A percentile compares a stretch with the other conserved stretches of the same genome.
phyloP scores from a whole-genome alignment of 805 yeast genomes.

The Metschnikowia rubicola region DNA sequence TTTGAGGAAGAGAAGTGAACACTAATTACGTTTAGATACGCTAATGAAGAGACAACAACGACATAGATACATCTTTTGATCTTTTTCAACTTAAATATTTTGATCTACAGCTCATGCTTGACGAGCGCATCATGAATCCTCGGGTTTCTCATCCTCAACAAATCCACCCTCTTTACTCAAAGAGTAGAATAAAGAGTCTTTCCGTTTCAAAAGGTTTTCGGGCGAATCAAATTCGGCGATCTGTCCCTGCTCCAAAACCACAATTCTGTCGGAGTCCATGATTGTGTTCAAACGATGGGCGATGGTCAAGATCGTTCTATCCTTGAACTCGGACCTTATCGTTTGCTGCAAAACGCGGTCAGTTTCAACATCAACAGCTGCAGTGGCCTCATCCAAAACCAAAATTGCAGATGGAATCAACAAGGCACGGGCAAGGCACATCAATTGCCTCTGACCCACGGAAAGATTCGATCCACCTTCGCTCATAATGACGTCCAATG shows the following conservation, averaged over 20 bases:
- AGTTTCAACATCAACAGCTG: constrained; percentile 85
- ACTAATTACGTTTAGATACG: constrained; percentile 26
- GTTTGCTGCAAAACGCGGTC: constrained; percentile 76
- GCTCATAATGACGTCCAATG: constrained; percentile 32
- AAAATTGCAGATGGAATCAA: constrained; percentile 57
- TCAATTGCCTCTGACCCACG: constrained; percentile 51
- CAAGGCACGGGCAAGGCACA: constrained; percentile 79
- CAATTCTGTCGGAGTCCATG: constrained; percentile 73
- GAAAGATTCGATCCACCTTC: constrained; percentile 51
- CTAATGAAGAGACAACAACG: background rate
- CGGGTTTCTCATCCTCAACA: constrained; percentile 23
- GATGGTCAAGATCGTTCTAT: constrained; percentile 76
- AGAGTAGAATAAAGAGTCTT: constrained; percentile 70
- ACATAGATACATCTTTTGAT: background rate
- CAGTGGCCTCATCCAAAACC: constrained; percentile 83
- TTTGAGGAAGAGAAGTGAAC: constrained; percentile 63
- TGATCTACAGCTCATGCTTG: background rate
- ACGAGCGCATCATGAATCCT: background rate
- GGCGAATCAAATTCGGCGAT: constrained; percentile 79
- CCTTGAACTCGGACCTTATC: constrained; percentile 68
- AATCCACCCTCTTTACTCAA: constrained; percentile 82
- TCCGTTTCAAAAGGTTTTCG: constrained; percentile 57
- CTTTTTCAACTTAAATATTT: background rate
- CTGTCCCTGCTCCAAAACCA: constrained; percentile 71
- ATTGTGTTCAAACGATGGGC: constrained; percentile 84